These are phyloP conservation scores for Letharia columbiana DNA, from an alignment of 495 filamentous ascomycete genomes.

Conservation along the genomic window DNA sequence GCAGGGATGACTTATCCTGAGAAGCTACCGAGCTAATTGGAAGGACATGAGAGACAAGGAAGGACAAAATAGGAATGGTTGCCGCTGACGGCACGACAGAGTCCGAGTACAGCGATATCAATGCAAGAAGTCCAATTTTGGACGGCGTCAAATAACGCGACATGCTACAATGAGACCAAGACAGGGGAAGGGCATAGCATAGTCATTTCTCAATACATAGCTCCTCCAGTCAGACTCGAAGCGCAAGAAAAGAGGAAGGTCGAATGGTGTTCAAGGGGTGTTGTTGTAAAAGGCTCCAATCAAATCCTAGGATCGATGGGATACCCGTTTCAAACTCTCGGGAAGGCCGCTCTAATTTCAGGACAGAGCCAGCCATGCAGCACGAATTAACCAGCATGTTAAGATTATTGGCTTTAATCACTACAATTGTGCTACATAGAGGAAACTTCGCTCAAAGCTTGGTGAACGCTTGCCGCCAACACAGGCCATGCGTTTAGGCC, in stretches of 20 bases:
- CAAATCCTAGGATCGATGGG: neutral
- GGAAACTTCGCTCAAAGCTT: neutral
- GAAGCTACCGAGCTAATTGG: conserved; percentile 33
- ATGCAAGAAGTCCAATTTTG: conserved; percentile 71
- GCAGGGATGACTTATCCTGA: conserved; percentile 27
- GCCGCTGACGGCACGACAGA: conserved; percentile 63
- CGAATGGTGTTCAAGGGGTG: neutral
- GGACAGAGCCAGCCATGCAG: neutral
- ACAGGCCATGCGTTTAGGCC: neutral
- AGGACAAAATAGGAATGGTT: conserved; percentile 75
- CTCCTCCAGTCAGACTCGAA: too few species aligned
- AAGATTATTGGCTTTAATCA: neutral
- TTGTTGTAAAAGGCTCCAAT: neutral
- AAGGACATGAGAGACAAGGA: conserved; percentile 68
- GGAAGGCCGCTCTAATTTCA: neutral
- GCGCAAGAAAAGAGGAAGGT: neutral
- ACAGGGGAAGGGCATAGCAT: neutral
- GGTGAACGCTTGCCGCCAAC: neutral
- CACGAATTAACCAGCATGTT: neutral
- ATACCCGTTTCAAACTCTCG: neutral
- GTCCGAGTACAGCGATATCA: conserved; percentile 73
- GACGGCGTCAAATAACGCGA: conserved; percentile 75
- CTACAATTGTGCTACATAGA: neutral
- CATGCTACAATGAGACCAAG: conserved; percentile 37
- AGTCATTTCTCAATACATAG: neutral